Base-by-base conservation (phyloP, 2,329 filamentous ascomycete genomes). In the Aureobasidium melanogenum region DNA sequence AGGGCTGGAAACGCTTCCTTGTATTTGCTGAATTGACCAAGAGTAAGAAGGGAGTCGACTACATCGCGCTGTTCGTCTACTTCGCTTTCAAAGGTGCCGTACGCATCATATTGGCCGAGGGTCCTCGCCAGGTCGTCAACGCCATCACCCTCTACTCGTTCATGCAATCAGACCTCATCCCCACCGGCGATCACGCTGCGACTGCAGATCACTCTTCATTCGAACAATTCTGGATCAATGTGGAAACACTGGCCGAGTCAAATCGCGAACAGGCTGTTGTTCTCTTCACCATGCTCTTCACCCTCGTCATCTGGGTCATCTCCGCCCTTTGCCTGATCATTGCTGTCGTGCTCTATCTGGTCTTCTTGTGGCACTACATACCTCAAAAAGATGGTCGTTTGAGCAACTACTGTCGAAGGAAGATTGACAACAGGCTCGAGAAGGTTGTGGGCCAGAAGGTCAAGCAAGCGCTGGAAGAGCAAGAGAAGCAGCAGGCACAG, bases 291-390 rank as follows among this genome's bases (percentile, higher is more conserved):
- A 97, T 97, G 94, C 77, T 91, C 65, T 97, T 96, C 75, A 97
- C 93, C 3, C 74, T 96, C 24, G 72, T 97, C 60, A 84, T 97
- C 67, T 97, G 93, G 93, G 80, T 91, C 15, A 86, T 97, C 67
- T 88, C 88, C 0, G 83, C 88, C 6, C 71, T 97, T 59, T 81
- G 78, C 61, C 80, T 97, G 55, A 76, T 93, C n/a, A 70, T 89
- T 10, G 91, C 89, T 0, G 77, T 86, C 24, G 68, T 95, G 1
- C 85, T 96, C 63, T 97, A 96, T 74, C 74, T 96, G 39, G 84
- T 90, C 68, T 99, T 96, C 73, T 81, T 99, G 6, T 96, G 89
- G 83, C 89, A 94, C 74, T 94, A 93, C 75, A 93, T 99, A 64
- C 91, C 92, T 1, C 82, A 83, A 38, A 80, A 84, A 12, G 91